phyloP scores from a whole-genome alignment of 1,284 basidiomycete genomes.

The Boletellus deceptivus region DNA sequence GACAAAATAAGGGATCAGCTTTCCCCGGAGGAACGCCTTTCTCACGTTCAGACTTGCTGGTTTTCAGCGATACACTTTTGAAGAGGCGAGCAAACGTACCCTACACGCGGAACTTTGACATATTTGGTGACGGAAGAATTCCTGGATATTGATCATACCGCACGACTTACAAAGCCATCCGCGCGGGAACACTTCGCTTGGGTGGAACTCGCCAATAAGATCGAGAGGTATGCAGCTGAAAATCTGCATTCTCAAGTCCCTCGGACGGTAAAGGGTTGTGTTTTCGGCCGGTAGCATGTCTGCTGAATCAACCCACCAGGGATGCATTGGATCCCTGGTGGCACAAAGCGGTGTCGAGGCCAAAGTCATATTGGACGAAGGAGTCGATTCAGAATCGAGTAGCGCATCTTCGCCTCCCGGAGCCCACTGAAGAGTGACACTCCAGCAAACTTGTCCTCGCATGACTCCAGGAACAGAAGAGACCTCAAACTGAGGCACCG shows the following conservation, averaged over 20 bases:
- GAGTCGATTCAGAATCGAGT: not conserved
- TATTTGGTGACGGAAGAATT: constrained; percentile 36
- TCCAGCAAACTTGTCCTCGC: constrained; percentile 29
- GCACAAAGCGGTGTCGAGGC: not conserved
- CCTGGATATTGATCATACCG: constrained; percentile 40
- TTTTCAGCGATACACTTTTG: constrained; percentile 12
- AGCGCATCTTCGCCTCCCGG: constrained; percentile 31
- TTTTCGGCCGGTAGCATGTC: not conserved
- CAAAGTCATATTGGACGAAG: not conserved
- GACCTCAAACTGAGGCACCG: not conserved
- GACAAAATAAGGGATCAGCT: constrained; percentile 20
- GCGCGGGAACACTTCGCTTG: constrained; percentile 29
- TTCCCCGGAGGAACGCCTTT: constrained; percentile 14
- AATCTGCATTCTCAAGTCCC: constrained; percentile 26
- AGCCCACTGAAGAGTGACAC: constrained; percentile 28
- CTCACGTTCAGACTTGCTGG: constrained; percentile 13
- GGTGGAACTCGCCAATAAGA: constrained; percentile 30
- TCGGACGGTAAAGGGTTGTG: constrained; percentile 5
- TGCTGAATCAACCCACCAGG: constrained; percentile 27
- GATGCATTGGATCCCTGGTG: constrained; percentile 6
- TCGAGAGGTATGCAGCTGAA: constrained; percentile 37
- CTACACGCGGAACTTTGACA: constrained; percentile 34
- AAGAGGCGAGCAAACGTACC: constrained; percentile 21
- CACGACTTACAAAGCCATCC: constrained; percentile 41
- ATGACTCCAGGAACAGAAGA: constrained; percentile 1